Base-by-base conservation (phyloP, 441 rosid genomes). In the Erodium moschatum region DNA sequence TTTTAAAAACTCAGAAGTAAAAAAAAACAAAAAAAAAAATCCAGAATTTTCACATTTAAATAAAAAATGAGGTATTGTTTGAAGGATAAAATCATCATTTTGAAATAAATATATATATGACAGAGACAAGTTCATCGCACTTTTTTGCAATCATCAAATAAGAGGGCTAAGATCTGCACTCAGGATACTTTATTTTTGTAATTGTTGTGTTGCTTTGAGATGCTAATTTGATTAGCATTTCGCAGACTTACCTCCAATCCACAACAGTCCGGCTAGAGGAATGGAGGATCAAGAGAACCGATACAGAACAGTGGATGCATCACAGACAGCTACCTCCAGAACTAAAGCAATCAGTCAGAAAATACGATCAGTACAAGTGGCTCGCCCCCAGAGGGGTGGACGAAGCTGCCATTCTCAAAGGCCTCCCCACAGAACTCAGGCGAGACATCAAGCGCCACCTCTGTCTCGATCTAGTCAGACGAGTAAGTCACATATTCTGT, bases 271-370 rank as follows among this genome's bases (percentile, higher is more conserved):
- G 89, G 16, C 76, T 92, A 56, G 97, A 92, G 79, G 92, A 92
- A 35, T 90, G 98, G 98, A 87, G 96, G 76, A 82, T 87, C 75
- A 85, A 68, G 81, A 85, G 92, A 79, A 90, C 89, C 2, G 98
- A 90, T 75, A 83, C 88, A 15, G 97, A 92, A 61, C 93, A 85
- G 72, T 92, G 97, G 98, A 92, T 92, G 96, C 88, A 52, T 18
- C 98, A 92, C 74, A 84, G 98, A 69, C 96, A 92, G 72, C 87
- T 90, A 1, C 96, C 98, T 48, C 77, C 66, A 3, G 89, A 86
- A 35, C 73, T 92, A 70, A 85, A 81, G 72, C 81, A 83, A 66
- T 83, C 89, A 5, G 81, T 92, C 3, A 68, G 97, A 64, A 88
- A 85, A 78, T 87, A 90, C 31, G 96, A 92, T 62, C 92, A 87